Evolutionary conservation across 1,284 basidiomycete genomes (phyloP).

Genomic region (Rhodofomes roseus): DNA sequence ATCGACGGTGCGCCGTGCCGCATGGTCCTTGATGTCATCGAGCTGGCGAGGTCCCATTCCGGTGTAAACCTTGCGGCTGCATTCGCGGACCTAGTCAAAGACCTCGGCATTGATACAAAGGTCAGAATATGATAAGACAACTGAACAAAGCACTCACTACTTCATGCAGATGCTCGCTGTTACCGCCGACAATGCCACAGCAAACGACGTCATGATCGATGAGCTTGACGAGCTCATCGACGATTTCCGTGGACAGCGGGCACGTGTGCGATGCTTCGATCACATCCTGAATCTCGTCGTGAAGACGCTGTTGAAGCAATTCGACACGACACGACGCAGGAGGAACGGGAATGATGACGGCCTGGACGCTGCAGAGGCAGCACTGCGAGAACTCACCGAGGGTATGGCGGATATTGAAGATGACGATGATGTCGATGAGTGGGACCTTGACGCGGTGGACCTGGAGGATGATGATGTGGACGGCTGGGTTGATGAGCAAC

Average conservation of each 20-base stretch:
- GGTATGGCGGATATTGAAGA: neutral
- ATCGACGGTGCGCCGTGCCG: too few species aligned
- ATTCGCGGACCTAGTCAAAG: too few species aligned
- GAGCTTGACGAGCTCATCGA: constrained; percentile 16
- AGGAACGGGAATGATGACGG: neutral
- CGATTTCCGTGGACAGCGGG: neutral
- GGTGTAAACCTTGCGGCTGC: too few species aligned
- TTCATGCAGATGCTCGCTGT: constrained; percentile 7
- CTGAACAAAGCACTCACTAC: too few species aligned
- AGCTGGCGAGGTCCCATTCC: too few species aligned
- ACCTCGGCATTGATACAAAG: too few species aligned
- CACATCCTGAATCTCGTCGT: neutral
- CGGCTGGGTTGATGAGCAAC: constrained; percentile 11
- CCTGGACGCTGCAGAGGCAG: neutral
- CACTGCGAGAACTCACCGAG: neutral
- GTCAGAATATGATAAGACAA: too few species aligned
- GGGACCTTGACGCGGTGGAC: constrained; percentile 3
- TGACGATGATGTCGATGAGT: neutral
- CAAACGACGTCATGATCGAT: constrained; percentile 30
- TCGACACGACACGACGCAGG: neutral
- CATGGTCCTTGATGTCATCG: too few species aligned
- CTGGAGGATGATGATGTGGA: constrained; percentile 5
- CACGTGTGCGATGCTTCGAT: neutral
- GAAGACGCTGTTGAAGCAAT: neutral
- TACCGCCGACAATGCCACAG: constrained; percentile 27